Percentiles rank a stretch among this genome's conserved stretches.
phyloP scores from a whole-genome alignment of 2,329 filamentous ascomycete species.

The Trichoderma asperellum region DNA sequence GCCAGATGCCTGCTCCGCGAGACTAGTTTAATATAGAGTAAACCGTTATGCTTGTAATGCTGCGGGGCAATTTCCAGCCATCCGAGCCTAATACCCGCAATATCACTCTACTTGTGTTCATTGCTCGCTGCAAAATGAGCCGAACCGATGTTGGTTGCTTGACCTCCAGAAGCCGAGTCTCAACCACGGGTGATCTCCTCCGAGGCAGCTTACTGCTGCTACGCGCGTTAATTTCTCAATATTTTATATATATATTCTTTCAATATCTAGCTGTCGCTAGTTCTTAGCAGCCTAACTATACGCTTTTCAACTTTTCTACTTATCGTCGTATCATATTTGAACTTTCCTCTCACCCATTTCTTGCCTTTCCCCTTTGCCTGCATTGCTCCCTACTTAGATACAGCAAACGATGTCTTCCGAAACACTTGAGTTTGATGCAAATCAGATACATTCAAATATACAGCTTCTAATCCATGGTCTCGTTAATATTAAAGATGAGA shows the following conservation, averaged over 20 bases:
- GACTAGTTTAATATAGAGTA: background rate
- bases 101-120: background rate
- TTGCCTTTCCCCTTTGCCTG: no score
- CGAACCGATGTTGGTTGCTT: conserved; percentile 10
- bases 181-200: conserved; percentile 1
- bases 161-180: background rate
- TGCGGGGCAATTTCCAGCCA: background rate
- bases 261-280: background rate
- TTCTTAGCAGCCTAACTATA: background rate
- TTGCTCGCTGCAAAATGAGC: conserved; percentile 15
- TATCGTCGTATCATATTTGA: background rate
- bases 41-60: background rate
- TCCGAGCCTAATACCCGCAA: background rate
- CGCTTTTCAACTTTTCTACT: background rate
- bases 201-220: background rate
- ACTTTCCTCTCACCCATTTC: no score
- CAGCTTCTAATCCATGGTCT: conserved; percentile 17
- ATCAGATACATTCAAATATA: conserved; percentile 19
- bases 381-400: no score
- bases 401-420: background rate
- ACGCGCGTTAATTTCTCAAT: background rate
- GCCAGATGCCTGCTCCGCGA: background rate
- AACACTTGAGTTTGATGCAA: conserved; percentile 3
- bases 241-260: background rate
- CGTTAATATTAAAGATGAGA: conserved; percentile 20